Base-by-base conservation (phyloP, 176 grass and related monocot genomes). In the maize (Zea mays) region DNA sequence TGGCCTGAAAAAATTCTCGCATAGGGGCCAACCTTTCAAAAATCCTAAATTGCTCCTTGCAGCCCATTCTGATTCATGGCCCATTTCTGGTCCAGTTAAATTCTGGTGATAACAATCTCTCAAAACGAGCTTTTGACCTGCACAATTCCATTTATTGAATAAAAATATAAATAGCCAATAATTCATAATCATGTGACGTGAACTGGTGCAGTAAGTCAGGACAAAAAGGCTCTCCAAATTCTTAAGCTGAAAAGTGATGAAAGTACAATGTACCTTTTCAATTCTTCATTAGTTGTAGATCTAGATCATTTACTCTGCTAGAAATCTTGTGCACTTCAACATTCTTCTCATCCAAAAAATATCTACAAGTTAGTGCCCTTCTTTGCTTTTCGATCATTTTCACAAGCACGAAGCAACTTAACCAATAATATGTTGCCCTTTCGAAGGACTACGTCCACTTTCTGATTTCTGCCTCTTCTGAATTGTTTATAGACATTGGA, bases 71-170 rank as follows among this genome's bases (percentile, higher is more conserved):
- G 27, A 27, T 27, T 27, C 27, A 27, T 27, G 27, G 27, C 27
- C 27, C 27, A 27, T 27, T 27, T 27, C 27, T 27, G 27, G 27
- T 27, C 27, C 27, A 27, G 27, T 27, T 27, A 27, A 27, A 27
- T 27, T 27, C 27, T 27, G 27, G 27, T 27, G 27, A 27, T 27
- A 27, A 27, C 27, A 27, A 27, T 71, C 82, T 92, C 75, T 92
- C 84, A 69, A 97, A 83, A 81, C 90, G 87, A 76, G 79, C 82
- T 80, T 97, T 87, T 90, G 90, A 92, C 90, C 93, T 97, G 73
- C 67, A 80, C 52, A 80, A n/a, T 55, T 91, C 72, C 70, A 75
- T 71, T 64, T 47, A 69, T 7, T 81, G 48, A 84, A 82, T 34
- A 62, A 27, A 27, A 27, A 27, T 27, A 27, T 27, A 27, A 27